A percentile compares a stretch with the other conserved stretches of the same genome.
These are phyloP conservation scores for Wickerhamomyces strasburgensis DNA, from an alignment of 805 yeast genomes.

Conservation along the genomic window DNA sequence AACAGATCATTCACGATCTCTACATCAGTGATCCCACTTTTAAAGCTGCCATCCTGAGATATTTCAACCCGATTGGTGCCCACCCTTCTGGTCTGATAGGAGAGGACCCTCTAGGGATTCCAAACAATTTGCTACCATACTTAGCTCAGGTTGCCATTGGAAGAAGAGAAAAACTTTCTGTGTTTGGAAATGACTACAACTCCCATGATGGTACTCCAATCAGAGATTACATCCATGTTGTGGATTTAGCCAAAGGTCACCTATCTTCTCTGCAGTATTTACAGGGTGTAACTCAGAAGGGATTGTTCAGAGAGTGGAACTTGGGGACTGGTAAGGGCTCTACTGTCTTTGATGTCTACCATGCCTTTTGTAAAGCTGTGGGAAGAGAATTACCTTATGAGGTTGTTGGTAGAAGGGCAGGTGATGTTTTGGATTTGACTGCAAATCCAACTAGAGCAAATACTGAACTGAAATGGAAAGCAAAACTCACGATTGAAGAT, in stretches of 20 bases:
- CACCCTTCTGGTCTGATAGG: conserved; percentile 79
- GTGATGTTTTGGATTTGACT: conserved; percentile 73
- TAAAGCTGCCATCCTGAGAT: conserved; percentile 62
- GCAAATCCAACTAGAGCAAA: conserved; percentile 68
- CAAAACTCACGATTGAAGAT: conserved; percentile 47
- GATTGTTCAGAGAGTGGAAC: conserved; percentile 73
- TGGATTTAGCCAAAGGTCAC: conserved; percentile 76
- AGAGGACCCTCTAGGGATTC: no score
- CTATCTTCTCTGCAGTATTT: conserved; percentile 63
- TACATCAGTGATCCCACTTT: conserved; percentile 36
- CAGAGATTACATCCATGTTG: conserved; percentile 76
- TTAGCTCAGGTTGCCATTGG: conserved; percentile 29
- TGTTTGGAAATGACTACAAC: conserved; percentile 80
- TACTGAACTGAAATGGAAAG: conserved; percentile 59
- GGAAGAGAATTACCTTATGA: conserved; percentile 62
- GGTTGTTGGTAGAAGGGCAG: conserved; percentile 62
- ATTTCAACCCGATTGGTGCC: conserved; percentile 84
- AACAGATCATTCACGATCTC: conserved; percentile 45
- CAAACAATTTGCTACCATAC: conserved; percentile 72
- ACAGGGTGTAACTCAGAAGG: conserved; percentile 29
- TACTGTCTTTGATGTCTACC: conserved; percentile 67
- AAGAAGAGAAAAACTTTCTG: conserved; percentile 62
- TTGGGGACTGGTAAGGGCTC: conserved; percentile 79
- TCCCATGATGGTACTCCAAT: no score
- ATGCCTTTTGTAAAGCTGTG: conserved; percentile 59